phyloP scores from a whole-genome alignment of 306 rosid genomes.

The Acacia crassicarpa region DNA sequence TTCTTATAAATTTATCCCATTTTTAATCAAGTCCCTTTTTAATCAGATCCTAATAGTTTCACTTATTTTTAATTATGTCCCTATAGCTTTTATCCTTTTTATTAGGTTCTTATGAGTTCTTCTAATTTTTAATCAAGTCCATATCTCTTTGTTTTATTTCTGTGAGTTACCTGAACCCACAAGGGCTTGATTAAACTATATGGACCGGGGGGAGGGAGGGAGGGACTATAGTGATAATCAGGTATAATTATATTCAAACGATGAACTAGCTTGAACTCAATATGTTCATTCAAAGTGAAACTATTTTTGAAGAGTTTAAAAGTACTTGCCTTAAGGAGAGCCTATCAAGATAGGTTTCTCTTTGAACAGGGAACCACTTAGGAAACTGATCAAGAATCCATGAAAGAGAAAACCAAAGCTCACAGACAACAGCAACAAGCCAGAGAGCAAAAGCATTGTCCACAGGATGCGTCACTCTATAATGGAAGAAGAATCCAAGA shows the following conservation, averaged over 20 bases:
- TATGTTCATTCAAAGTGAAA: not conserved
- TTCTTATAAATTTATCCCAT: too few species aligned
- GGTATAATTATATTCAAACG: not conserved
- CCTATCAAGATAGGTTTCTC: slow-evolving; percentile 67
- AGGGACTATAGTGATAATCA: too few species aligned
- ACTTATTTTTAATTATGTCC: too few species aligned
- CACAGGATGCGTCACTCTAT: slow-evolving; percentile 58
- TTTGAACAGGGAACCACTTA: slow-evolving; percentile 62
- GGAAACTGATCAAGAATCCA: slow-evolving; percentile 77
- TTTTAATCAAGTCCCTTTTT: too few species aligned
- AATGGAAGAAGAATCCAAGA: slow-evolving; percentile 69
- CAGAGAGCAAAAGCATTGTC: slow-evolving; percentile 62
- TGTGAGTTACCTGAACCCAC: too few species aligned
- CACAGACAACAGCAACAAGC: slow-evolving; percentile 67
- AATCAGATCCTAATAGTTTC: too few species aligned
- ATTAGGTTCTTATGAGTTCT: too few species aligned
- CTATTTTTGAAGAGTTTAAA: not conserved
- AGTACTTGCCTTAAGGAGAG: slow-evolving; percentile 54
- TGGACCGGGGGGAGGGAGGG: too few species aligned
- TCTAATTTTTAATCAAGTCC: too few species aligned
- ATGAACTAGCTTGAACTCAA: not conserved
- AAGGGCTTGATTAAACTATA: too few species aligned
- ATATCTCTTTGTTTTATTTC: too few species aligned
- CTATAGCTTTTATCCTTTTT: too few species aligned
- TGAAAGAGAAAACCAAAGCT: slow-evolving; percentile 68